A percentile compares a stretch with the other conserved stretches of the same genome.
These are phyloP conservation scores for Quercus bicolor DNA, from an alignment of 306 rosid species.

Conservation along the genomic window DNA sequence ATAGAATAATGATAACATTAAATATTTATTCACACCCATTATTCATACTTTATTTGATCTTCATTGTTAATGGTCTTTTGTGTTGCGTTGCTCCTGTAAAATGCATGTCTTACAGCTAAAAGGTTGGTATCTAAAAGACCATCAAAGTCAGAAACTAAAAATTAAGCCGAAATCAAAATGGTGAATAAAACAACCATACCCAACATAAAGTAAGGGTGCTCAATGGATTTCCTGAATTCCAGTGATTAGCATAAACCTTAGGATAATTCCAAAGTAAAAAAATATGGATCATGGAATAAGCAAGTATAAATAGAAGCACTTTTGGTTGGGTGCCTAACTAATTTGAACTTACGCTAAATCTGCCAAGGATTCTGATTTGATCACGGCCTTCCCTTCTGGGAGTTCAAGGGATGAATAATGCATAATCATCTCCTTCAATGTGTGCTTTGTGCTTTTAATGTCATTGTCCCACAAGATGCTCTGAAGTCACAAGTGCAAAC, in stretches of 20 bases:
- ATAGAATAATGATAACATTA: not conserved
- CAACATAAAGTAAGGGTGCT: not conserved
- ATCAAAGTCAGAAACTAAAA: not conserved
- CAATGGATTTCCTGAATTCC: not conserved
- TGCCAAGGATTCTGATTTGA: constrained; percentile 52
- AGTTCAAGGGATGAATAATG: constrained; percentile 72
- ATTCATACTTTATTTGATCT: not conserved
- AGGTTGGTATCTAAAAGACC: not conserved
- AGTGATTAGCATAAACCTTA: not conserved
- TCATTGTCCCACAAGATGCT: constrained; percentile 94
- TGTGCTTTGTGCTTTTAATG: constrained; percentile 73
- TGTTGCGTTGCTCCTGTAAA: not conserved
- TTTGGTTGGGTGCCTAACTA: not conserved
- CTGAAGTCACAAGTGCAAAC: constrained; percentile 40
- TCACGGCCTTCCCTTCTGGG: constrained; percentile 81
- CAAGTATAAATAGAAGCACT: constrained; percentile 2
- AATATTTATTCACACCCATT: not conserved
- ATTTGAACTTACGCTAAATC: constrained; percentile 79
- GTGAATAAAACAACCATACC: not conserved
- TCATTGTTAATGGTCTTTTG: not conserved
- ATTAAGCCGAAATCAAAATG: not conserved
- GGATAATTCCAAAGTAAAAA: not conserved
- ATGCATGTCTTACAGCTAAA: not conserved
- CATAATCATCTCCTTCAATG: constrained; percentile 74
- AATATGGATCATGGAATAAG: not conserved